phyloP scores from a whole-genome alignment of 2,329 filamentous ascomycete genomes.

The Ophidiomyces ophidiicola region DNA sequence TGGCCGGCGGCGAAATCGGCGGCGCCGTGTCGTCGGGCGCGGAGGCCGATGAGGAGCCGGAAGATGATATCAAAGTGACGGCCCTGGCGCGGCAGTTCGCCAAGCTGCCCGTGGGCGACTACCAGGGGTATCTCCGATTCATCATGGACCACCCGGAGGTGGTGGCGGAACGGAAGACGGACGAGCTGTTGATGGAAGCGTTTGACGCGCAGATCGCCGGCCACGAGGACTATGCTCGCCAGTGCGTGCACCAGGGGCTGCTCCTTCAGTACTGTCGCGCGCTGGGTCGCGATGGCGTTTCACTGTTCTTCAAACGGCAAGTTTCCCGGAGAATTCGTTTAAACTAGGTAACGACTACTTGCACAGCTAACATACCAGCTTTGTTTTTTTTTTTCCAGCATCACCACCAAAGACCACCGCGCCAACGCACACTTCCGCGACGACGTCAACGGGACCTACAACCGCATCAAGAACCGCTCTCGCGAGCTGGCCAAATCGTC shows the following conservation, averaged over 20 bases:
- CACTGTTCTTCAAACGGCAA: slow-evolving; percentile 82
- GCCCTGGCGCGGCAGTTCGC: slow-evolving; percentile 70
- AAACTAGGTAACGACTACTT: too few species aligned
- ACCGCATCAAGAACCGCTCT: slow-evolving; percentile 64
- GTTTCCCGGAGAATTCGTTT: slow-evolving; percentile 11
- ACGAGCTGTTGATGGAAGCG: slow-evolving; percentile 78
- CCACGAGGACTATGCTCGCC: slow-evolving; percentile 62
- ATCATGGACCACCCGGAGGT: slow-evolving; percentile 68
- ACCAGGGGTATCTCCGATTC: slow-evolving; percentile 60
- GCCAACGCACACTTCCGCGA: slow-evolving; percentile 84
- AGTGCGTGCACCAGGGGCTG: slow-evolving; percentile 86
- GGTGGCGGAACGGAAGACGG: slow-evolving; percentile 72
- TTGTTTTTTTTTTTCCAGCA: slow-evolving; percentile 40
- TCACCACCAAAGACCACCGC: slow-evolving; percentile 79
- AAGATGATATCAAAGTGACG: slow-evolving; percentile 61
- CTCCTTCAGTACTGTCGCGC: slow-evolving; percentile 90
- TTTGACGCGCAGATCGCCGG: slow-evolving; percentile 76
- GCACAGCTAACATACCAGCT: not conserved
- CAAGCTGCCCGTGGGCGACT: slow-evolving; percentile 63
- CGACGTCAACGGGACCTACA: slow-evolving; percentile 81
- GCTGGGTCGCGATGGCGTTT: slow-evolving; percentile 75
- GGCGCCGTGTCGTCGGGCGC: slow-evolving; percentile 43
- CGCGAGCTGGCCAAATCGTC: slow-evolving; percentile 56
- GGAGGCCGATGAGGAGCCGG: slow-evolving; percentile 45
- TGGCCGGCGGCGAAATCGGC: slow-evolving; percentile 19